Base-by-base conservation (phyloP, 2,329 filamentous ascomycete genomes). In the Neurospora sp. region DNA sequence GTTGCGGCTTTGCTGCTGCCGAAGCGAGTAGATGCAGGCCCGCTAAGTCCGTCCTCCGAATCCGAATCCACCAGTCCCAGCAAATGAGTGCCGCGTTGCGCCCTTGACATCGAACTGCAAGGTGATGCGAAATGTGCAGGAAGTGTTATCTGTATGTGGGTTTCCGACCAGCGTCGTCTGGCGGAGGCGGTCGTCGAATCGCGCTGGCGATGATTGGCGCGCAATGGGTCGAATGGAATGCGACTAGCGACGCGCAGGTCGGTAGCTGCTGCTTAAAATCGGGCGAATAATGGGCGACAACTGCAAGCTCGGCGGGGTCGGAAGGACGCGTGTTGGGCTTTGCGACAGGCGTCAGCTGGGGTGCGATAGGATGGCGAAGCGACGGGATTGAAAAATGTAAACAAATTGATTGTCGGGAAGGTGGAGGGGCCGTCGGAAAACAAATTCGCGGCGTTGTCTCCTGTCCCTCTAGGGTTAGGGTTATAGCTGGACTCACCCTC, bases 11-110 rank as follows among this genome's bases (percentile, higher is more conserved):
- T 52, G 43, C 46, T 46, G 68, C 66, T 62, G 62, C 57, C 57
- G 10, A 68, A 41, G 67, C 67, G 69, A 69, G 41, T 33, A 33
- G 66, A 67, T 19, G 67, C 43, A 66, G 40, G 70, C 17, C 69
- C 69, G 68, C 80, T 80, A 8, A 83, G 75, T 66, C 82, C 82
- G 72, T 83, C 81, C 67, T 85, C 83, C 46, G 82, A 83, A 68
- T 84, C 82, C 37, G 82, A 82, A 71, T 76, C 80, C 67, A 81
- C 78, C 72, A 83, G 73, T 38, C 77, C 78, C 71, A 82, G 77
- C 71, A 84, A 71, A 39, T 75, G 76, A 38, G 76, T 74, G 37
- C 75, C 74, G 33, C 68, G 71, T 71, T 76, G 77, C 46, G 73
- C 71, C 68, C 73, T 75, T 62, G 77, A 75, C 79, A 81, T 81